Evolutionary conservation across 306 rosid species (phyloP).

Genomic region (Purshia tridentata): DNA sequence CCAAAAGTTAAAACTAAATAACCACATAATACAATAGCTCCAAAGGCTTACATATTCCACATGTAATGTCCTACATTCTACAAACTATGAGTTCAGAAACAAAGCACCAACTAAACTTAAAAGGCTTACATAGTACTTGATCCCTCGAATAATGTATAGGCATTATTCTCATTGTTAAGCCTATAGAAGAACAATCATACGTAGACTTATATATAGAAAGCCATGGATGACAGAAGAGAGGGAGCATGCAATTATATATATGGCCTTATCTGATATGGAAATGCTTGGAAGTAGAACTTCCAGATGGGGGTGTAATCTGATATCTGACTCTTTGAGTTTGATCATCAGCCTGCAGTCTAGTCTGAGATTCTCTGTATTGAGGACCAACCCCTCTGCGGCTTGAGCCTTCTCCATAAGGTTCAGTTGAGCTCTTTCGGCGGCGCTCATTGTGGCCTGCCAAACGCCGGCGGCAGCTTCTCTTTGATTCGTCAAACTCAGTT

Average conservation of each 20-base stretch:
- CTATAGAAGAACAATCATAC: constrained; percentile 3
- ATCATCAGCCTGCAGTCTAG: background rate
- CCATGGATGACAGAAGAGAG: constrained; percentile 79
- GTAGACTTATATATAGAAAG: constrained; percentile 1
- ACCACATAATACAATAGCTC: background rate
- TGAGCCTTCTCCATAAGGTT: constrained; percentile 51
- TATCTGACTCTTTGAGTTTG: background rate
- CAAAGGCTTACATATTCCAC: background rate
- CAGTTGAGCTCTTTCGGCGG: constrained; percentile 56
- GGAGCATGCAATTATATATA: constrained; percentile 37
- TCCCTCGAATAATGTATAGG: background rate
- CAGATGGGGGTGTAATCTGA: constrained; percentile 25
- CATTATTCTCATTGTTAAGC: background rate
- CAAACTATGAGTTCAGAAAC: background rate
- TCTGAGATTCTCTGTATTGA: constrained; percentile 32
- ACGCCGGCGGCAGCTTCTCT: constrained; percentile 87
- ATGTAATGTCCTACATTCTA: background rate
- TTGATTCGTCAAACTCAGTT: constrained; percentile 78
- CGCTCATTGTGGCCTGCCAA: constrained; percentile 85
- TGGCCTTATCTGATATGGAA: constrained; percentile 45
- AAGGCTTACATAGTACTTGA: background rate
- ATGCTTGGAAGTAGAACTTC: constrained; percentile 52
- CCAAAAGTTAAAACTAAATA: background rate
- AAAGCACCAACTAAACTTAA: background rate
- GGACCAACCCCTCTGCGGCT: constrained; percentile 24